Conservation (phyloP, 805 yeast genomes). For the Saturnispora gosingensis region DNA sequence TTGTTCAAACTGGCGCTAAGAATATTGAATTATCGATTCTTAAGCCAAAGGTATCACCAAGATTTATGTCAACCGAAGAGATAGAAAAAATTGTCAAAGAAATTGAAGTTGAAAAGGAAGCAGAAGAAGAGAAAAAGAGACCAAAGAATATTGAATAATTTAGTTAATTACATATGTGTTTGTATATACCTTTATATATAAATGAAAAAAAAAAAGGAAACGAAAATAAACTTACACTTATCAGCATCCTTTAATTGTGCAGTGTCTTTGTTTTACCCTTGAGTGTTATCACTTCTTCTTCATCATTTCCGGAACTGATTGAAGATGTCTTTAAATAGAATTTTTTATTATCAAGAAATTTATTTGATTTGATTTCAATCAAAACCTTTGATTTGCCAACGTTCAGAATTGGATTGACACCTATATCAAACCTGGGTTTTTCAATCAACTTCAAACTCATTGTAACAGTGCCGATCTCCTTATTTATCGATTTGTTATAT, state of each 20-base stretch:
- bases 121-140: slow-evolving; percentile 70
- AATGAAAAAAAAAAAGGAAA: neutral
- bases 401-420: slow-evolving; percentile 21
- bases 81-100: slow-evolving; percentile 67
- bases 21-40: slow-evolving; percentile 89
- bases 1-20: slow-evolving; percentile 95
- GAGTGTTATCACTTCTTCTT: slow-evolving; percentile 20
- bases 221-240: too few species aligned
- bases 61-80: slow-evolving; percentile 56
- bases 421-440: slow-evolving; percentile 14
- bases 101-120: slow-evolving; percentile 81
- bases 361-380: slow-evolving; percentile 22
- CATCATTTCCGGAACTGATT: slow-evolving; percentile 6
- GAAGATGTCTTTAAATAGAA: slow-evolving; percentile 24
- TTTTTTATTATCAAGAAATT: slow-evolving; percentile 11
- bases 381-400: slow-evolving; percentile 17
- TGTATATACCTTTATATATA: neutral
- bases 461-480: slow-evolving; percentile 21
- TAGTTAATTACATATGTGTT: neutral
- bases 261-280: slow-evolving; percentile 23
- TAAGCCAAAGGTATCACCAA: slow-evolving; percentile 56
- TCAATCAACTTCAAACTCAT: slow-evolving; percentile 17
- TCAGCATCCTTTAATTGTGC: neutral
- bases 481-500: slow-evolving; percentile 18
- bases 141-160: slow-evolving; percentile 24